phyloP scores from a whole-genome alignment of 75 land plant species.

The Adiantum capillusveneris region DNA sequence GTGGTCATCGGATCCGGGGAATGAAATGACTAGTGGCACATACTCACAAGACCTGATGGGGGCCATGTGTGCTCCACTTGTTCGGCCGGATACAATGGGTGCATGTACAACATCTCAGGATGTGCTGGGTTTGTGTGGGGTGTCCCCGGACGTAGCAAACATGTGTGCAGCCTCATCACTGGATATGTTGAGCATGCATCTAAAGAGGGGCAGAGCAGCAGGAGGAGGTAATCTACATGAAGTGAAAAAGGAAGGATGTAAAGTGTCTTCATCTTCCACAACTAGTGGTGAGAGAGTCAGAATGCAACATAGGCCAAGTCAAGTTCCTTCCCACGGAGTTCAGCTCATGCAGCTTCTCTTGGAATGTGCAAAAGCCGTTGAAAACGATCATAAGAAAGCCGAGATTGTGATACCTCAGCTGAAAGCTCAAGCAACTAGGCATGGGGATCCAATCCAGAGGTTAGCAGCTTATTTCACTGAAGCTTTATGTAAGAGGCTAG shows the following conservation, averaged over 20 bases:
- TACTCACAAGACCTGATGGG: no score
- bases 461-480: constrained; percentile 20
- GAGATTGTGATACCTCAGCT: constrained; percentile 11
- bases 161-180: background rate
- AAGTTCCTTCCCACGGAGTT: constrained; percentile 7
- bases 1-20: background rate
- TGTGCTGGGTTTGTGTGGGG: background rate
- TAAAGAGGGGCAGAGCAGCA: background rate
- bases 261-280: no score
- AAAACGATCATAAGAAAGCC: background rate
- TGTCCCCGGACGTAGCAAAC: background rate
- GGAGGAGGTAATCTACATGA: background rate
- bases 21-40: background rate
- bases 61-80: no score
- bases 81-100: no score
- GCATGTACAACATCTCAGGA: no score
- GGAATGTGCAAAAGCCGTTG: constrained; percentile 19
- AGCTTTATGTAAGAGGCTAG: constrained; percentile 8
- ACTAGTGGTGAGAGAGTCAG: no score
- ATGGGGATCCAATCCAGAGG: constrained; percentile 20
- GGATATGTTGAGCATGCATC: background rate
- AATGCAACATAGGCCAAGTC: background rate
- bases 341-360: constrained; percentile 17
- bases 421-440: constrained; percentile 12
- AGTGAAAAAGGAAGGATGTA: background rate